Evolutionary conservation across 306 rosid species (phyloP).

Genomic region (Oxytropis ochrocephala): DNA sequence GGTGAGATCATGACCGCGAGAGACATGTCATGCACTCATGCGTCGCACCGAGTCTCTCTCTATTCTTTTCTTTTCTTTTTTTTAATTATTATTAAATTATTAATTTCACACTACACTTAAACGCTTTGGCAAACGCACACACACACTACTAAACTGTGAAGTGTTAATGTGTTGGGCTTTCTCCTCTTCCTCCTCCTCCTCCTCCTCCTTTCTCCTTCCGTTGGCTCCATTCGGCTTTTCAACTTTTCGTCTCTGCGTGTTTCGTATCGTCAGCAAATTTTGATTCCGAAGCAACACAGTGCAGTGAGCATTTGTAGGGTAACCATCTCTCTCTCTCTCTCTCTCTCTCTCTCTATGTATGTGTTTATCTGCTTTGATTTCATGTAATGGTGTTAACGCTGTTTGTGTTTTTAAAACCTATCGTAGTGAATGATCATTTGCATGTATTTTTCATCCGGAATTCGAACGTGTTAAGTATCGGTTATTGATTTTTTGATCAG

Average conservation of each 20-base stretch:
- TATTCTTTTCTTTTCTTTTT: neutral
- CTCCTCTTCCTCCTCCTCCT: neutral
- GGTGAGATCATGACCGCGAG: neutral
- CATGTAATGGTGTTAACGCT: neutral
- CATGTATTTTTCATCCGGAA: slow-evolving; percentile 14
- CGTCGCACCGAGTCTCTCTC: neutral
- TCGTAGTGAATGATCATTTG: neutral
- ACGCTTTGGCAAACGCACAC: neutral
- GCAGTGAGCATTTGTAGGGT: slow-evolving; percentile 24
- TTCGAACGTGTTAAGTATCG: neutral
- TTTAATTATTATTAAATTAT: neutral
- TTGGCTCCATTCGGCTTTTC: slow-evolving; percentile 21
- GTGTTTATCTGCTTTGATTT: neutral
- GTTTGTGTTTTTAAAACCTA: neutral
- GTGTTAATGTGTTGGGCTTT: neutral
- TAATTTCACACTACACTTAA: slow-evolving; percentile 15
- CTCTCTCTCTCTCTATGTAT: neutral
- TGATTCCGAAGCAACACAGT: neutral
- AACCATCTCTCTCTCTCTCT: neutral
- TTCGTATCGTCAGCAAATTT: slow-evolving; percentile 17
- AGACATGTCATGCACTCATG: neutral
- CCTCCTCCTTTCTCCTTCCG: neutral
- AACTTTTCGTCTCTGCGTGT: slow-evolving; percentile 32
- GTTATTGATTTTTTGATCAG: neutral
- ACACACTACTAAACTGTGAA: neutral